phyloP scores from a whole-genome alignment of 768 basidiomycete species.

The Tulasnella sp. region DNA sequence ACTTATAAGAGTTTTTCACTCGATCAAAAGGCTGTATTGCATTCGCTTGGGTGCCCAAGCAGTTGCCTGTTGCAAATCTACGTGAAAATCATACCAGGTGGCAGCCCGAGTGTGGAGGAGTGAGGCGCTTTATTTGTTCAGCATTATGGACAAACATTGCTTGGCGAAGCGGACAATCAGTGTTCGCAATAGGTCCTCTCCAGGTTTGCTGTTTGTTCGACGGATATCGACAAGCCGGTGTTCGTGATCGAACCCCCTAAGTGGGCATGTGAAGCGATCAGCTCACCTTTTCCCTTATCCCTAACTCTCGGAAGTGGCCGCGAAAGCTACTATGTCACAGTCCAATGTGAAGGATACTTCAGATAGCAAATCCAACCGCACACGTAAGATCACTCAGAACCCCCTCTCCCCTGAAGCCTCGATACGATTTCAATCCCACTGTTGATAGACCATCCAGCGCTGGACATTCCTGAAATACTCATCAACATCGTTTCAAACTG shows the following conservation, averaged over 20 bases:
- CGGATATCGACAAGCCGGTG: too few relatives aligned
- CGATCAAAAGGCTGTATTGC: neutral
- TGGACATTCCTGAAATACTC: neutral
- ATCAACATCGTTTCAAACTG: neutral
- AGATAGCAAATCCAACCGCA: neutral
- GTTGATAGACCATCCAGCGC: neutral
- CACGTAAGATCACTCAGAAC: neutral
- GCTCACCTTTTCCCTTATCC: neutral
- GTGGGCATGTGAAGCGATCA: neutral
- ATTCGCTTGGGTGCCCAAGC: neutral
- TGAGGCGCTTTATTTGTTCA: too few relatives aligned
- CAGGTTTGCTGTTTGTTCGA: neutral
- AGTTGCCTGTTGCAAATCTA: neutral
- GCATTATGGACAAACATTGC: neutral
- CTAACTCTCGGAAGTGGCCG: neutral
- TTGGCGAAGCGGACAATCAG: neutral
- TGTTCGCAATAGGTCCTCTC: neutral
- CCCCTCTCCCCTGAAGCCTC: neutral
- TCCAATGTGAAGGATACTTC: neutral
- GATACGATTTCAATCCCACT: neutral
- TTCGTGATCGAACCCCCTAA: too few relatives aligned
- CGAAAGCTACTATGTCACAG: neutral
- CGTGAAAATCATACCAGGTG: neutral
- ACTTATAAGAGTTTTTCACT: neutral
- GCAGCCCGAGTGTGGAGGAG: neutral